Conservation (phyloP, 495 filamentous ascomycete genomes). For the Aspergillus avenaceus region DNA sequence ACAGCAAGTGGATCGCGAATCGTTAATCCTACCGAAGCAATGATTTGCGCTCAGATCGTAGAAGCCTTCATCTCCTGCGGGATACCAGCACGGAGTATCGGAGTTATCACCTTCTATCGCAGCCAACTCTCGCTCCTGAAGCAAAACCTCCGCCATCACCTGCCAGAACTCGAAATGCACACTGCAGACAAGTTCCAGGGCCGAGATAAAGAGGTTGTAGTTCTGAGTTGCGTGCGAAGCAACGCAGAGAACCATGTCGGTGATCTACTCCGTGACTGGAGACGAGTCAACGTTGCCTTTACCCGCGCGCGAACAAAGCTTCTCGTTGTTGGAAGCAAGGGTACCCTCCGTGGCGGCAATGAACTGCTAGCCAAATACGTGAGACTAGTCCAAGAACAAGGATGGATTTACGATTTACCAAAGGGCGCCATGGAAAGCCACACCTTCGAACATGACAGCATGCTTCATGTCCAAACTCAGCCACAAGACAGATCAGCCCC, state of each 20-base stretch:
- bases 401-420: slow-evolving; percentile 74
- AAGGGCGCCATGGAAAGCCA: slow-evolving; percentile 61
- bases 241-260: slow-evolving; percentile 78
- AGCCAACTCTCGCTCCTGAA: slow-evolving; percentile 72
- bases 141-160: slow-evolving; percentile 47
- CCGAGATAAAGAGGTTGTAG: slow-evolving; percentile 85
- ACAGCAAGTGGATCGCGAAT: slow-evolving; percentile 74
- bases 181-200: slow-evolving; percentile 96
- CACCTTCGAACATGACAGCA: slow-evolving; percentile 45
- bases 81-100: slow-evolving; percentile 71
- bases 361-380: slow-evolving; percentile 76
- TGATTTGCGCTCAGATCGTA: slow-evolving; percentile 72
- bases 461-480: slow-evolving; percentile 14
- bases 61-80: slow-evolving; percentile 70
- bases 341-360: slow-evolving; percentile 66
- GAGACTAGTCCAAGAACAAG: slow-evolving; percentile 63
- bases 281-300: slow-evolving; percentile 91
- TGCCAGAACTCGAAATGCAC: slow-evolving; percentile 77
- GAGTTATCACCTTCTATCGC: slow-evolving; percentile 98
- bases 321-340: slow-evolving; percentile 75
- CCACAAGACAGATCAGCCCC: slow-evolving; percentile 9
- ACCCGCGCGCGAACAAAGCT: slow-evolving; percentile 89
- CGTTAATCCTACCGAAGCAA: slow-evolving; percentile 76
- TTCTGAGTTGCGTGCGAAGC: slow-evolving; percentile 80
- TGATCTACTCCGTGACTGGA: slow-evolving; percentile 86